phyloP scores from a whole-genome alignment of 345 rosid genomes.

The Eucalyptus sp. region DNA sequence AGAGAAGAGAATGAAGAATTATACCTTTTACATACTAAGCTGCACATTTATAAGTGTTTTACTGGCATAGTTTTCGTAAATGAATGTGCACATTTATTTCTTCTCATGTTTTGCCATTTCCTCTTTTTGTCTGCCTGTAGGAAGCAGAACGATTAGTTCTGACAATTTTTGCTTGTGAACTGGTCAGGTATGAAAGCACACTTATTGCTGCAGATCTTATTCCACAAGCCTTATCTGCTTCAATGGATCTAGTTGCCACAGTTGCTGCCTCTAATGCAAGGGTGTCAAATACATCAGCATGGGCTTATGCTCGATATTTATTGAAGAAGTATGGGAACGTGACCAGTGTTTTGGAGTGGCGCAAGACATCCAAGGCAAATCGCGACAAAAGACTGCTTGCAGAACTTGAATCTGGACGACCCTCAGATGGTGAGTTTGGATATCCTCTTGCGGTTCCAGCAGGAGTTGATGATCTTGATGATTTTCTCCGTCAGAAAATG shows the following conservation, averaged over 20 bases:
- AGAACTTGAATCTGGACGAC: constrained; percentile 78
- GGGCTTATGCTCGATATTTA: constrained; percentile 67
- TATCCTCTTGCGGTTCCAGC: constrained; percentile 75
- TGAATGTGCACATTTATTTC: not conserved
- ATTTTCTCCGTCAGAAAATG: constrained; percentile 72
- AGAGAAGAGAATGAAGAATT: not conserved
- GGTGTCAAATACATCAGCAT: constrained; percentile 54
- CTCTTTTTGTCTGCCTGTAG: not conserved
- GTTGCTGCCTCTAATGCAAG: constrained; percentile 58
- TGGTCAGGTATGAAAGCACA: constrained; percentile 72
- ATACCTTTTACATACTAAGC: not conserved
- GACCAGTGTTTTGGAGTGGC: constrained; percentile 89
- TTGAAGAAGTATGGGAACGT: constrained; percentile 62
- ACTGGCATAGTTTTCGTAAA: not conserved
- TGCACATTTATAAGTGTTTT: not conserved
- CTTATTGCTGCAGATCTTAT: constrained; percentile 76
- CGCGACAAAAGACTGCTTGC: constrained; percentile 76
- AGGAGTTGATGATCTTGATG: constrained; percentile 84
- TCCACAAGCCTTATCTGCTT: constrained; percentile 73
- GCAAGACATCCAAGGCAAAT: constrained; percentile 53
- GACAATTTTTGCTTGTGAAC: not conserved
- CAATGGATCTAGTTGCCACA: constrained; percentile 49
- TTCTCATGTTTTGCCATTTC: not conserved
- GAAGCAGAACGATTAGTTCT: not conserved
- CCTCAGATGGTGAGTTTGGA: constrained; percentile 65